Conservation (phyloP, 1,284 basidiomycete species). For the Microbotryum violaceum region DNA sequence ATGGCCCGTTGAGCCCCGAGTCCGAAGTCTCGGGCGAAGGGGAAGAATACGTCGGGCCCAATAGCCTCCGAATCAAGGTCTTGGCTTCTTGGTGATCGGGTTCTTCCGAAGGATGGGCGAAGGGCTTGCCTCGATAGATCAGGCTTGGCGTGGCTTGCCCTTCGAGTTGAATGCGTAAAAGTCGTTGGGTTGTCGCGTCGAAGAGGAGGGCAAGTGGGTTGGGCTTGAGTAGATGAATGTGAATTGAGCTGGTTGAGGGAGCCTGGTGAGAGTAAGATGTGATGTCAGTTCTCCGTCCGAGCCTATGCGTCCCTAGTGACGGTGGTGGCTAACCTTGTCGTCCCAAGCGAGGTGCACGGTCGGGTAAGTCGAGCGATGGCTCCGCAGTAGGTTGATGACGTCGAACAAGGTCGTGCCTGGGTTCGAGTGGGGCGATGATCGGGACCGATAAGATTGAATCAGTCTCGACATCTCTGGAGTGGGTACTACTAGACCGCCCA, state of each 20-base stretch:
- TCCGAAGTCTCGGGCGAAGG: too few relatives aligned
- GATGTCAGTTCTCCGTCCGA: too few relatives aligned
- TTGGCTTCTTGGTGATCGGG: constrained; percentile 27
- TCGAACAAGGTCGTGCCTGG: constrained; percentile 25
- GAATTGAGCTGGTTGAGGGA: constrained; percentile 15
- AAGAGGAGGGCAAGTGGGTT: constrained; percentile 25
- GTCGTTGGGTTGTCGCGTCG: constrained; percentile 19
- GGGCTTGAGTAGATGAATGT: constrained; percentile 25
- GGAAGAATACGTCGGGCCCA: constrained; percentile 19
- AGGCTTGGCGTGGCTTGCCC: constrained; percentile 10
- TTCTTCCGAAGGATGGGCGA: neutral
- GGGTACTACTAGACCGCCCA: too few relatives aligned
- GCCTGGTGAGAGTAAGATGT: constrained; percentile 7
- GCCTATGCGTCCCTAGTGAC: too few relatives aligned
- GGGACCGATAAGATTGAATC: too few relatives aligned
- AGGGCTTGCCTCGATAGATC: constrained; percentile 17
- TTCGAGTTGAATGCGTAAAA: constrained; percentile 19
- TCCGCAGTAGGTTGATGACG: constrained; percentile 21
- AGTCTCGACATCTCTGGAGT: too few relatives aligned
- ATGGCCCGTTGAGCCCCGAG: too few relatives aligned
- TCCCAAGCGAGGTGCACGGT: constrained; percentile 16
- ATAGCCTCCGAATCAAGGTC: constrained; percentile 14
- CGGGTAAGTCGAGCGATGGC: constrained; percentile 12
- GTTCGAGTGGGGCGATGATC: neutral
- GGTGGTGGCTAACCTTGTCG: constrained; percentile 9